Evolutionary conservation across 2,329 filamentous ascomycete genomes (phyloP).

Genomic region (Aspergillus brunneoviolaceus): DNA sequence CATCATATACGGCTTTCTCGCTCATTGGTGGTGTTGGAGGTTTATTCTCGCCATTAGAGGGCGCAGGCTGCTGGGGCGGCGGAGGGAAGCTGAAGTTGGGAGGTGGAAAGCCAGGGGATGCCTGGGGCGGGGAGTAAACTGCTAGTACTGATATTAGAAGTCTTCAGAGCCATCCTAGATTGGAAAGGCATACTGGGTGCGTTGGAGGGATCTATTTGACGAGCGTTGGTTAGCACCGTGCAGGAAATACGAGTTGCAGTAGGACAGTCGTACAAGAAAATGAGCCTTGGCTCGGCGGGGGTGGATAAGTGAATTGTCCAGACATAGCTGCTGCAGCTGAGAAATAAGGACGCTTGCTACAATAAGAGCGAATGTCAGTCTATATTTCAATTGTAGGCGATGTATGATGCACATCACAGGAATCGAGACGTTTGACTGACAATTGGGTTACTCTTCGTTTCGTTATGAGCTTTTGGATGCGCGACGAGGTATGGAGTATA

Average conservation of each 20-base stretch:
- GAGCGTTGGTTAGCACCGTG: no score
- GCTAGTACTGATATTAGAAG: background rate
- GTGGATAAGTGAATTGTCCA: slow-evolving; percentile 21
- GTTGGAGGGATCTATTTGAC: slow-evolving; percentile 10
- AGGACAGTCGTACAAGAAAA: slow-evolving; percentile 15
- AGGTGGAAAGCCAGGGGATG: slow-evolving; percentile 12
- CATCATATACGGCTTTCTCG: background rate
- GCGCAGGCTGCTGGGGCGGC: slow-evolving; percentile 20
- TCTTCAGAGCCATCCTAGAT: no score
- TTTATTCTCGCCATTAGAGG: slow-evolving; percentile 3
- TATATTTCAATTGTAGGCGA: no score
- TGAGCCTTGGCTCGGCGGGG: slow-evolving; percentile 27
- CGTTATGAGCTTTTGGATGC: no score
- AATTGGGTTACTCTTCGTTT: no score
- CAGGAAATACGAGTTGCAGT: background rate
- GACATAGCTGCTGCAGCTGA: background rate
- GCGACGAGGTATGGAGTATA: no score
- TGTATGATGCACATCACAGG: no score
- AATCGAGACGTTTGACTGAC: no score
- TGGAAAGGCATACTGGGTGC: slow-evolving; percentile 11
- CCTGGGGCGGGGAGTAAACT: slow-evolving; percentile 11
- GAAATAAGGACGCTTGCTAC: no score
- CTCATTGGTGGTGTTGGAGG: background rate
- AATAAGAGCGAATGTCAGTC: no score
- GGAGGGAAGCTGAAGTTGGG: slow-evolving; percentile 20